Evolutionary conservation across 768 basidiomycete genomes (phyloP), one percentile per base, ranked within the genome.

Genomic region (Naganishia kalamii): DNA sequence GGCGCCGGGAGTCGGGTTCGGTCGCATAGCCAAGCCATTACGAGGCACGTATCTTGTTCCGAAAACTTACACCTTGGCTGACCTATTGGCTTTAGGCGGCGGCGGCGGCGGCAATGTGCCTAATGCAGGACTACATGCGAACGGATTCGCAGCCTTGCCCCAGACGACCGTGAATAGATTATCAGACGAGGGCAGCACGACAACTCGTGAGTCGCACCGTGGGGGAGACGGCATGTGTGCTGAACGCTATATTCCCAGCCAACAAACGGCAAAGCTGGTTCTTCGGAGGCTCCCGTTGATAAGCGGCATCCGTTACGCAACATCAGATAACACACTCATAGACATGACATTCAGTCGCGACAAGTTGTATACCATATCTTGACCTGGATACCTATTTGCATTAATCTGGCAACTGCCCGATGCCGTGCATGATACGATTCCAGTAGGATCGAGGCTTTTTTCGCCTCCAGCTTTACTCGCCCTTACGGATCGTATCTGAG

Each of bases 21-120:
- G 66, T 8, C 63, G 94, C 43, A 97, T 99, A 68, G 94, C 94
- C 35, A 98, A 98, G 80, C 96, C 96, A 29, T 81, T 99, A 63
- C 84, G 94, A 70, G 96, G 94, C 32, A 21, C 33, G 63, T 64
- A 17, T 13, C 21, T 25, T 12, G 25, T 51, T 19, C 41, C 32
- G 23, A 5, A 8, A 1, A 32, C 40, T 7, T 21, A 17, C n/a
- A 32, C 49, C 41, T 30, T 27, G 11, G 27, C 27, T 54, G 25
- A 64, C 29, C 25, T 13, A n/a, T 7, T 11, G 8, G 10, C 25
- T 37, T 30, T 4, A 13, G 21, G 3, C 54, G 63, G 63, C 12
- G 63, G 63, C 5, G 63, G 63, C 19, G 43, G 11, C 6, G 43
- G 29, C 15, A 46, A 46, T 47, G 29, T 21, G 8, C 30, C 60